A percentile compares a stretch with the other conserved stretches of the same genome.
These are phyloP conservation scores for Quercus alba DNA, from an alignment of 306 rosid genomes.

Conservation along the genomic window DNA sequence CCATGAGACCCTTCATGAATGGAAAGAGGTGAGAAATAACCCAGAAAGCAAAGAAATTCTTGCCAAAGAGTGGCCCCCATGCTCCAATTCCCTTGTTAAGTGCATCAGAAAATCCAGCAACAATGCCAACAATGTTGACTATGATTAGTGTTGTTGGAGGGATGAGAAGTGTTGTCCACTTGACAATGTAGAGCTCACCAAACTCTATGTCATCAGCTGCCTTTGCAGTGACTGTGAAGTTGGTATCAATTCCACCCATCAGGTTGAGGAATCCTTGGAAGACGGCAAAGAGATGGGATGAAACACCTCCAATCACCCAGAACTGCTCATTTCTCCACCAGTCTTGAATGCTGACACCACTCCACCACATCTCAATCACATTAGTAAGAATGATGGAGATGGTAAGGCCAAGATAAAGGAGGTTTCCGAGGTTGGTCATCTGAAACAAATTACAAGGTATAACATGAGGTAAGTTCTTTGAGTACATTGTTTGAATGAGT, in stretches of 20 bases:
- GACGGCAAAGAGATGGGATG: constrained; percentile 93
- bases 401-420: constrained; percentile 89
- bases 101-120: constrained; percentile 97
- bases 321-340: constrained; percentile 94
- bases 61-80: constrained; percentile 97
- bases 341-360: constrained; percentile 83
- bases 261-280: constrained; percentile 93
- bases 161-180: constrained; percentile 93
- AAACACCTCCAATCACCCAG: constrained; percentile 98
- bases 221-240: constrained; percentile 90
- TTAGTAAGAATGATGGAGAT: constrained; percentile 73
- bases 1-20: constrained; percentile 98
- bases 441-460: constrained; percentile 32
- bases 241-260: constrained; percentile 88
- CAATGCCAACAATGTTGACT: constrained; percentile 88
- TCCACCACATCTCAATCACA: constrained; percentile 90
- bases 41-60: constrained; percentile 95
- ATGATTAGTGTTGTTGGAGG: constrained; percentile 88
- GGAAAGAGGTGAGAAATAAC: constrained; percentile 93
- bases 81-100: constrained; percentile 85
- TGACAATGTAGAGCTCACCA: constrained; percentile 83
- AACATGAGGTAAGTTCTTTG: background rate
- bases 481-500: background rate
- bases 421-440: constrained; percentile 92
- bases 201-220: constrained; percentile 85